Evolutionary conservation across 805 yeast genomes (phyloP).

Genomic region (Metschnikowia koreensis): DNA sequence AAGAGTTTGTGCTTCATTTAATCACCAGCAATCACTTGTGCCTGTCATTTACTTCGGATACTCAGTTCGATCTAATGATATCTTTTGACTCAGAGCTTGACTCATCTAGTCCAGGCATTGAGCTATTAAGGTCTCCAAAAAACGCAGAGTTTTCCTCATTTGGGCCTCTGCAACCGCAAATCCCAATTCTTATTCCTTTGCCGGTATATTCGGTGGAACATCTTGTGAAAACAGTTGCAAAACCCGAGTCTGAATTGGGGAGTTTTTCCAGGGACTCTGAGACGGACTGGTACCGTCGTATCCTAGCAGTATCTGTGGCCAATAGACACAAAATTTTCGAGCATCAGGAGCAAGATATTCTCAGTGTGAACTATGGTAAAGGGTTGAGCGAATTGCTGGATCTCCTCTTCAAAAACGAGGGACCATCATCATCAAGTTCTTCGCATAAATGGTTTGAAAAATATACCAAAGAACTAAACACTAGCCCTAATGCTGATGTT

Average conservation of each 20-base stretch:
- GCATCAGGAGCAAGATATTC: constrained; percentile 18
- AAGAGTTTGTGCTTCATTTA: constrained; percentile 13
- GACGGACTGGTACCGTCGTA: constrained; percentile 32
- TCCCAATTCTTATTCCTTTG: constrained; percentile 37
- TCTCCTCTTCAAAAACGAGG: constrained; percentile 31
- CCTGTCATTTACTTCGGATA: constrained; percentile 11
- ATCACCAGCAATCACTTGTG: constrained; percentile 18
- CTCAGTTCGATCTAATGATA: constrained; percentile 29
- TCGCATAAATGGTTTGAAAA: constrained; percentile 17
- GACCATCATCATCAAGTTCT: constrained; percentile 12
- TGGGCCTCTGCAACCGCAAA: constrained; percentile 11
- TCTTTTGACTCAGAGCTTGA: constrained; percentile 38
- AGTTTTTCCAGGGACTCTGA: constrained; percentile 20
- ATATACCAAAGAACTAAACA: constrained; percentile 21
- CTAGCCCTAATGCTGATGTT: constrained; percentile 24
- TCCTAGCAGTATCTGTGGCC: constrained; percentile 28
- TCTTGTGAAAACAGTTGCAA: constrained; percentile 21
- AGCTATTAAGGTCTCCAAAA: constrained; percentile 26
- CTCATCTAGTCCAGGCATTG: constrained; percentile 34
- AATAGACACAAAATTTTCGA: constrained; percentile 28
- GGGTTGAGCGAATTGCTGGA: constrained; percentile 11
- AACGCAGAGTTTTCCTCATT: constrained; percentile 1
- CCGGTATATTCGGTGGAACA: constrained; percentile 37
- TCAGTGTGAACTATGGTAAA: constrained; percentile 24
- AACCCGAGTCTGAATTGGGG: constrained; percentile 21